Evolutionary conservation across 768 basidiomycete species (phyloP), one percentile per base, ranked within the genome.

Genomic region (Boletus speciosus): DNA sequence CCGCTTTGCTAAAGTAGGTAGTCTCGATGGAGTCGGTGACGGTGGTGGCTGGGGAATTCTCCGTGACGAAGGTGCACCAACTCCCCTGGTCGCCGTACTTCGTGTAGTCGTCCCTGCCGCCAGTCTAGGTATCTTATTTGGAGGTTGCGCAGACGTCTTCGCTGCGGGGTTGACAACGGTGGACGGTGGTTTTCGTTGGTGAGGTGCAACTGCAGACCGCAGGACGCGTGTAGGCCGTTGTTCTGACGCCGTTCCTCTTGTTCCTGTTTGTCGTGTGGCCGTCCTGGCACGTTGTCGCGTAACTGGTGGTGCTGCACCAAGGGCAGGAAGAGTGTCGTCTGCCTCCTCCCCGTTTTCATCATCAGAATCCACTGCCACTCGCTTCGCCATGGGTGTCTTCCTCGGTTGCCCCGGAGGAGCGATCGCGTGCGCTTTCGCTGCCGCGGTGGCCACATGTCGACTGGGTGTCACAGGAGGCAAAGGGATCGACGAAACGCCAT

Each of bases 311-410:
- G 76, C 80, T 21, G 75, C 67, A 34, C 78, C 80, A 16, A 90
- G 74, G 7, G 83, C 79, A 32, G 88, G 88, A 8, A 90, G 74
- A 3, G 81, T 76, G 61, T 89, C 86, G 39, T 80, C 78, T 23
- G 74, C 76, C 56, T 82, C 84, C 31, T 70, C 75, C 21, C 66
- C 71, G 41, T 74, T 84, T 40, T 89, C 86, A 47, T 84, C 82
- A 44, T 86, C 86, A 3, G 85, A 84, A 57, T 87, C 87, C 49
- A 80, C 76, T 1, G 83, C 83, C 10, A 77, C 57, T 37, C 88
- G 83, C 71, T 93, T 92, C 43, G 83, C 77, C 50, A 82, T 79
- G 0, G 93, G 93, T 1, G 93, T 93, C 75, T 96, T 97, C 60
- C 86, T 84, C 31, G 88, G 91, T 66, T 91, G 92, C 19, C 86